These are phyloP conservation scores for Pichia inconspicua DNA, from an alignment of 1,139 yeast species.

Conservation along the genomic window DNA sequence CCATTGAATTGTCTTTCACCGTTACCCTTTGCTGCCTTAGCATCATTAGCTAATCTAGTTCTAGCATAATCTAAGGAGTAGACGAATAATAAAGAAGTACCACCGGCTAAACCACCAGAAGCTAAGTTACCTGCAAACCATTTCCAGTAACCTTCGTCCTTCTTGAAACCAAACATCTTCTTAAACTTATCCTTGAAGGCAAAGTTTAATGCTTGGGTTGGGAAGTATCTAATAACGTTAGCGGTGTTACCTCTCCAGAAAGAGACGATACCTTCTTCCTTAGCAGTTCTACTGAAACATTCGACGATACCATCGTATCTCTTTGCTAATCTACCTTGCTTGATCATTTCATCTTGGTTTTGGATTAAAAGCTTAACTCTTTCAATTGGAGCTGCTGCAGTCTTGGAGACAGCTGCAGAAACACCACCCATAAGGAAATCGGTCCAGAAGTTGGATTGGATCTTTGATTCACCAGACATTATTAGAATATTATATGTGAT, in stretches of 20 bases:
- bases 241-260: conserved; percentile 88
- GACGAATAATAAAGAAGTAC: conserved; percentile 64
- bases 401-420: conserved; percentile 79
- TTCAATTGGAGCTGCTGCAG: conserved; percentile 82
- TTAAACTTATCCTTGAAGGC: conserved; percentile 81
- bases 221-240: conserved; percentile 78
- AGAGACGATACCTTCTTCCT: conserved; percentile 62
- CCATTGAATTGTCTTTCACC: conserved; percentile 75
- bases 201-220: conserved; percentile 77
- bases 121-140: conserved; percentile 79
- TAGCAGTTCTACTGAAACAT: conserved; percentile 66
- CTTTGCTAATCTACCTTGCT: conserved; percentile 66
- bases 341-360: conserved; percentile 79
- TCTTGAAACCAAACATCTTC: conserved; percentile 69
- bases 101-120: conserved; percentile 81
- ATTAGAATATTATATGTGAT: conserved; percentile 9
- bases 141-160: conserved; percentile 57
- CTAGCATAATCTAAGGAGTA: conserved; percentile 79
- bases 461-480: conserved; percentile 25
- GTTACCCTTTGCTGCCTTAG: conserved; percentile 59
- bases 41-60: conserved; percentile 79
- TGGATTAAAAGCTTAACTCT: conserved; percentile 75
- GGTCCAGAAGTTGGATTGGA: conserved; percentile 35
- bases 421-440: conserved; percentile 78
- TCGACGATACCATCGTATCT: conserved; percentile 63